A percentile compares a stretch with the other conserved stretches of the same genome.
These are phyloP conservation scores for Penicillium desertorum DNA, from an alignment of 495 filamentous ascomycete species.

Conservation along the genomic window DNA sequence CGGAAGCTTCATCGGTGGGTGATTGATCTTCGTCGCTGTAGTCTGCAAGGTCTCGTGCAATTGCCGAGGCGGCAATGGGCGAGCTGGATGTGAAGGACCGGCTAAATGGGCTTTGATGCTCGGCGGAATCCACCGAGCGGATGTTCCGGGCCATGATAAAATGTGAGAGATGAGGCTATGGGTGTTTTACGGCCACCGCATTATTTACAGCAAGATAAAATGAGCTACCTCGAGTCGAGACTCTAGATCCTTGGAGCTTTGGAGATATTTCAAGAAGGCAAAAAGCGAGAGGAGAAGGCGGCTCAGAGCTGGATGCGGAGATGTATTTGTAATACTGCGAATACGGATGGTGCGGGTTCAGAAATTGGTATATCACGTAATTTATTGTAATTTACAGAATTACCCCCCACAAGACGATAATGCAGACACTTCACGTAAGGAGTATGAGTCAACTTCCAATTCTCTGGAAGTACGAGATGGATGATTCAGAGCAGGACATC, in stretches of 20 bases:
- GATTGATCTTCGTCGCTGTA: slow-evolving; percentile 49
- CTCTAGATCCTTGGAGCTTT: neutral
- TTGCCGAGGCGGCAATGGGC: slow-evolving; percentile 64
- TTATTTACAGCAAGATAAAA: slow-evolving; percentile 10
- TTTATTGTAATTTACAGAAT: neutral
- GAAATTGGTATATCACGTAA: neutral
- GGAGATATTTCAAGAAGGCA: slow-evolving; percentile 1
- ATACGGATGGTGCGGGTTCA: neutral
- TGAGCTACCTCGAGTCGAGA: neutral
- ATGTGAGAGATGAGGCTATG: neutral
- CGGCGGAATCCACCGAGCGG: slow-evolving; percentile 24
- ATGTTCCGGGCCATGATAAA: slow-evolving; percentile 27
- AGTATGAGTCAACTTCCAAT: neutral
- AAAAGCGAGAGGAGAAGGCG: slow-evolving; percentile 10
- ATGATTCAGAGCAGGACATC: neutral
- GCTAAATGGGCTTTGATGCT: slow-evolving; percentile 25
- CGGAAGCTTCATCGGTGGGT: slow-evolving; percentile 47
- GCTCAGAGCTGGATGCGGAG: slow-evolving; percentile 7
- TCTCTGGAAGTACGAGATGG: neutral
- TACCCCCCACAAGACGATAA: neutral
- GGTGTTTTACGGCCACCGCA: slow-evolving; percentile 14
- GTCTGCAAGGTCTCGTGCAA: slow-evolving; percentile 69
- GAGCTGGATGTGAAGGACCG: slow-evolving; percentile 55
- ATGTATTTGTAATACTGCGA: neutral
- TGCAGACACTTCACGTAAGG: neutral